Evolutionary conservation across 257 asterid species (phyloP).

Genomic region (Marsdenia floribunda): DNA sequence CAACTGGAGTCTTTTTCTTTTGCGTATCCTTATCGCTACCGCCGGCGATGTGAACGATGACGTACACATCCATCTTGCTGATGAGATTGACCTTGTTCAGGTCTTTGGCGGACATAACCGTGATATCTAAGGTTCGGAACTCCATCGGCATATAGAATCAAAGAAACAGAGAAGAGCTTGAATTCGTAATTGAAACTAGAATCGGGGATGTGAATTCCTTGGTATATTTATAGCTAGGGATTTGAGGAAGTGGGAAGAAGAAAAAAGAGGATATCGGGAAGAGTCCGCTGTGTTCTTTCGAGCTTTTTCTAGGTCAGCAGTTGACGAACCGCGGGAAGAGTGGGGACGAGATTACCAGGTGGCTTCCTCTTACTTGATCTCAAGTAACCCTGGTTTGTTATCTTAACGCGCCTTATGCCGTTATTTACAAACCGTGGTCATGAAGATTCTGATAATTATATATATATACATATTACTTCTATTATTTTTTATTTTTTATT

Average conservation of each 20-base stretch:
- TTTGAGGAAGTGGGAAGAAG: neutral
- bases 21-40: constrained; percentile 31
- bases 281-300: too few species aligned
- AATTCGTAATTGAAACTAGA: neutral
- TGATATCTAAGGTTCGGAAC: constrained; percentile 43
- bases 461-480: too few species aligned
- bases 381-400: constrained; percentile 16
- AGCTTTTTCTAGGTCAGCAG: neutral
- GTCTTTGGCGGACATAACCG: constrained; percentile 47
- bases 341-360: neutral
- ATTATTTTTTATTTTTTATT: too few species aligned
- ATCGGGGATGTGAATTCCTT: too few species aligned
- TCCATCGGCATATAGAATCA: constrained; percentile 36
- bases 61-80: constrained; percentile 58
- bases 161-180: neutral
- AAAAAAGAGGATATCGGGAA: too few species aligned
- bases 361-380: neutral
- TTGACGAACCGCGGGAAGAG: neutral
- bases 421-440: neutral
- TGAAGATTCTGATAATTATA: too few species aligned
- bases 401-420: neutral
- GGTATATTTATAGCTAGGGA: neutral
- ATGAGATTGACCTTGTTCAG: constrained; percentile 53
- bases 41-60: constrained; percentile 56
- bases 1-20: constrained; percentile 46